phyloP scores from a whole-genome alignment of 2,329 filamentous ascomycete genomes.

The Trichoderma semiorbis region DNA sequence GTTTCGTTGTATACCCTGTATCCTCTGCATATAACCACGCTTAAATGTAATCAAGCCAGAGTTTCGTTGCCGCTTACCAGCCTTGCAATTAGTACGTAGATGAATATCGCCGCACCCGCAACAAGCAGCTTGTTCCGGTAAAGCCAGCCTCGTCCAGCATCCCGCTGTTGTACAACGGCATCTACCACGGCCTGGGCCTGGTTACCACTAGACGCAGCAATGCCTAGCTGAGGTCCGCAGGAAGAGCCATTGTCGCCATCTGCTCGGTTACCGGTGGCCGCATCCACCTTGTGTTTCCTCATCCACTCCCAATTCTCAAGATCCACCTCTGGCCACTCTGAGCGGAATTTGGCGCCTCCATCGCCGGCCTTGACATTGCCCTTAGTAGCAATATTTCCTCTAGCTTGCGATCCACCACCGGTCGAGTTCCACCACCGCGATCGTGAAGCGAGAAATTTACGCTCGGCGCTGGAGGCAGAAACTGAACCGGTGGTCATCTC shows the following conservation, averaged over 20 bases:
- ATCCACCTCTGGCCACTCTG: conserved; percentile 88
- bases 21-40: neutral
- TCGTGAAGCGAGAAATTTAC: conserved; percentile 70
- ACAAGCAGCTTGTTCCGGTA: conserved; percentile 75
- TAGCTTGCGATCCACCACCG: conserved; percentile 71
- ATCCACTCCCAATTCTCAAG: conserved; percentile 92
- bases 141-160: conserved; percentile 80
- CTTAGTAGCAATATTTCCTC: conserved; percentile 52
- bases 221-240: conserved; percentile 54
- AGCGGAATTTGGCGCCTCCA: conserved; percentile 82
- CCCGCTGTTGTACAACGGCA: conserved; percentile 68
- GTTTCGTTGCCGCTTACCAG: conserved; percentile 54
- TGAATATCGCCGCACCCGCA: conserved; percentile 65
- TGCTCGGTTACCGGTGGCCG: conserved; percentile 63
- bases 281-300: conserved; percentile 75
- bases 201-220: conserved; percentile 57
- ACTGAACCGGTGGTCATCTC: conserved; percentile 97
- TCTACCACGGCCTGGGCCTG: conserved; percentile 72
- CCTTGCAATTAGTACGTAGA: conserved; percentile 79
- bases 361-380: conserved; percentile 90
- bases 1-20: neutral
- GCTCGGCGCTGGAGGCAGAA: conserved; percentile 70
- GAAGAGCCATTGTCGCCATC: conserved; percentile 48
- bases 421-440: conserved; percentile 97
- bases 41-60: conserved; percentile 19